phyloP scores from a whole-genome alignment of 208 protist species.

The Tritrichomonas foetus region DNA sequence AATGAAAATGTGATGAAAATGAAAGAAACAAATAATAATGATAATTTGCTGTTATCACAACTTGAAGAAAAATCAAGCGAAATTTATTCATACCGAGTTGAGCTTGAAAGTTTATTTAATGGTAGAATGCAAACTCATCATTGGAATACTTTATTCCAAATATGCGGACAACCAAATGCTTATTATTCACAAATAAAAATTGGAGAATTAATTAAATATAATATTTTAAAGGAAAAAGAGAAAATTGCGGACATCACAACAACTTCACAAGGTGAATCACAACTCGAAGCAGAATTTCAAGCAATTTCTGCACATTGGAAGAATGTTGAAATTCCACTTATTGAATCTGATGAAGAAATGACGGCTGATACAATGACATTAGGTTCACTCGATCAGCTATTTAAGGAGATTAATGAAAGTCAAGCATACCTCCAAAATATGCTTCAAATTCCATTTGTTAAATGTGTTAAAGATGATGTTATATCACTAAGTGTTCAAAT shows the following conservation, averaged over 20 bases:
- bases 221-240: not conserved
- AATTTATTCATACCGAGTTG: not conserved
- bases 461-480: not conserved
- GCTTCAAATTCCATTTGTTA: not conserved
- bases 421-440: not conserved
- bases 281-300: slow-evolving; percentile 3
- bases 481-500: not conserved
- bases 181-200: slow-evolving; percentile 8
- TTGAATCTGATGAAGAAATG: not conserved
- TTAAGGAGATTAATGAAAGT: not conserved
- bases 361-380: not conserved
- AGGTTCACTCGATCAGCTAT: not conserved
- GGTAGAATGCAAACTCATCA: not conserved
- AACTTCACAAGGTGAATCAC: not conserved
- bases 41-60: not conserved
- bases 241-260: not conserved
- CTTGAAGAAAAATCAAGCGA: not conserved
- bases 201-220: not conserved
- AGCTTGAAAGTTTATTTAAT: not conserved
- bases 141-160: slow-evolving; percentile 24
- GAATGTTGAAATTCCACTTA: not conserved
- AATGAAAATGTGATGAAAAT: not conserved
- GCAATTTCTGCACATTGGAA: not conserved
- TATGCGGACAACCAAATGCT: not conserved
- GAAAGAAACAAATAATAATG: not conserved